phyloP scores from a whole-genome alignment of 495 filamentous ascomycete genomes.

The Tuber brumale region DNA sequence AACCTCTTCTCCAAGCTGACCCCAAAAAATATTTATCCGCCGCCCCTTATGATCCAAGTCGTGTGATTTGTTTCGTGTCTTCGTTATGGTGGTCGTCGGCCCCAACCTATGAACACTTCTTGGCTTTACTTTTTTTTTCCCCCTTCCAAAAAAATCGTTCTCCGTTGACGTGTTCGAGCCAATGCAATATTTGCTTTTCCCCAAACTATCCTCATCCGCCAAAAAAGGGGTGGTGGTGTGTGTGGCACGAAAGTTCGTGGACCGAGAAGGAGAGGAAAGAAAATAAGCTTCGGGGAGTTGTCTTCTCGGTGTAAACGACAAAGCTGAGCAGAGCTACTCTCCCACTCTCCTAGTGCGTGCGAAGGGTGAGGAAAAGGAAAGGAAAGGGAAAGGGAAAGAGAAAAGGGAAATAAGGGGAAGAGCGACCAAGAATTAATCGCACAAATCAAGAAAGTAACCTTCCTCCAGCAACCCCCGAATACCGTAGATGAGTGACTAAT shows the following conservation, averaged over 20 bases:
- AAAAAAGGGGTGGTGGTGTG: slow-evolving; percentile 5
- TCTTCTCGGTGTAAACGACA: background rate
- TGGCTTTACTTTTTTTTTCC: background rate
- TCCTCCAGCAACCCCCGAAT: background rate
- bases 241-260: background rate
- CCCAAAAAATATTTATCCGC: slow-evolving; percentile 1
- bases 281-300: background rate
- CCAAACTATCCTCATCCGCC: background rate
- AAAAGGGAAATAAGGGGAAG: background rate
- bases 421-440: background rate
- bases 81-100: background rate
- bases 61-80: slow-evolving; percentile 2
- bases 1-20: background rate
- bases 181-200: slow-evolving; percentile 5
- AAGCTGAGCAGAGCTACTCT: background rate
- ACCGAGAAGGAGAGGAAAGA: background rate
- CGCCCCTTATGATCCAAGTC: slow-evolving; percentile 1
- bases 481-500: background rate
- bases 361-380: background rate
- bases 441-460: background rate
- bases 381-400: background rate
- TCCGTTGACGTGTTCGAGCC: background rate
- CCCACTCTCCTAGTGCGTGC: background rate
- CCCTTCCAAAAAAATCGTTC: background rate
- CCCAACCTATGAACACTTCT: background rate